Evolutionary conservation across 805 yeast species (phyloP), one percentile per base, ranked within the genome.

Genomic region (Starmerella stigmatis): DNA sequence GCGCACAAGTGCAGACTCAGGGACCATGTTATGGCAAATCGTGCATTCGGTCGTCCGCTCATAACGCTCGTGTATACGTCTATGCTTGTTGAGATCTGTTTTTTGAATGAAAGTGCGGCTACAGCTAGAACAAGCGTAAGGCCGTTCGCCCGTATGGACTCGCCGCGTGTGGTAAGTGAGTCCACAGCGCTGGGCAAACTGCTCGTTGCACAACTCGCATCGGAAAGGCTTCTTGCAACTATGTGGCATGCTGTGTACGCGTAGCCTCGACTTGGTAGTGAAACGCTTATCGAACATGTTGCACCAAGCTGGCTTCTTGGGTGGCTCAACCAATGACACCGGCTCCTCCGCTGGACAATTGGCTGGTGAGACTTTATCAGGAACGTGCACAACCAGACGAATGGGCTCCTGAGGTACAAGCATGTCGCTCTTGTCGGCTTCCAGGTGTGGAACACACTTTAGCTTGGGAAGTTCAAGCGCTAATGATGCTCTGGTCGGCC

Each of bases 91-190:
- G 30, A 36, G 40, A 11, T 36, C 40, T 7, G 40, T 36, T 22
- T 36, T 36, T 16, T 36, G 40, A 20, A 36, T 36, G 16, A 36
- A 36, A 19, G 40, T 36, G 19, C 40, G 25, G 30, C 40, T 25
- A 30, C 40, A 36, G n/a, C 15, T 5, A 5, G 29, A 4, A n/a
- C 40, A 36, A 13, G 40, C 23, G 13, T 36, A 36, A 7, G 40
- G 40, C 15, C 40, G 40, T 30, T 36, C 40, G 6, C 40, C 40
- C 1, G 40, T 36, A n/a, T 36, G 40, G 9, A 36, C 40, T 9
- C 40, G 40, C 5, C 40, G 40, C 30, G 40, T 36, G 15, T 36
- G 40, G 17, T 36, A 36, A 3, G 40, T 36, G 22, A 36, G 40
- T 9, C 40, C 40, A 15, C 40, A 36, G 13, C 40, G 29, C 40